Evolutionary conservation across 2,329 filamentous ascomycete genomes (phyloP), one percentile per base, ranked within the genome.

Genomic region (Xylariaceae sp.): DNA sequence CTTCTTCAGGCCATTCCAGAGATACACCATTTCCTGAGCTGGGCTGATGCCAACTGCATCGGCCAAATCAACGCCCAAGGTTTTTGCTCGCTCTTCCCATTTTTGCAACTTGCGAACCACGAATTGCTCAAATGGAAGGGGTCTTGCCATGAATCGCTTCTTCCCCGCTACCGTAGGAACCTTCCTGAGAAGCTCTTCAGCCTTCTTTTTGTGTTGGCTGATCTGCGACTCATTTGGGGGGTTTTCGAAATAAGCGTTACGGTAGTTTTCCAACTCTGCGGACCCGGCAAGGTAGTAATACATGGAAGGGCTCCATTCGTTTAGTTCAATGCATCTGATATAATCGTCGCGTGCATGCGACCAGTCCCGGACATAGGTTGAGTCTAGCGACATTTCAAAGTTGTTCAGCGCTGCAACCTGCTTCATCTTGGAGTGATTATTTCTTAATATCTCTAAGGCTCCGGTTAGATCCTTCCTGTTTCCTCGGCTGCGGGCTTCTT

Each of bases 81-180:
- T 77, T 66, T 86, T 87, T 3, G 89, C 85, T 18, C 91, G 81
- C 24, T 85, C 84, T 65, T 95, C 88, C 92, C 92, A 97, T 71
- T 96, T 96, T 49, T 84, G 80, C 11, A 97, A 74, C 75, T 96
- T 97, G 53, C 92, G 85, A 46, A 83, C 79, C 10, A 94, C 85
- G 64, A 95, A 97, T 3, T 88, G 77, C 70, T 99, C 94, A 59
- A 99, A 92, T 0, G 94, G 94, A 9, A 97, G 78, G 65, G 95
- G 91, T 18, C 88, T 84, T 0, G 91, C 88, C 88, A 97, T 90
- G 71, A 99, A 91, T 33, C 85, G 85, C 75, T 96, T 96, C 74
- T 89, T 92, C 32, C 92, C 92, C 0, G 89, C 87, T 43, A 90
- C 80, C 0, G 83, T 79, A 0, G 89, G 87, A 0, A 88, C 89